Percentiles rank a stretch among this genome's conserved stretches.
phyloP scores from a whole-genome alignment of 1,284 basidiomycete genomes.

The Ganoderma sinense region DNA sequence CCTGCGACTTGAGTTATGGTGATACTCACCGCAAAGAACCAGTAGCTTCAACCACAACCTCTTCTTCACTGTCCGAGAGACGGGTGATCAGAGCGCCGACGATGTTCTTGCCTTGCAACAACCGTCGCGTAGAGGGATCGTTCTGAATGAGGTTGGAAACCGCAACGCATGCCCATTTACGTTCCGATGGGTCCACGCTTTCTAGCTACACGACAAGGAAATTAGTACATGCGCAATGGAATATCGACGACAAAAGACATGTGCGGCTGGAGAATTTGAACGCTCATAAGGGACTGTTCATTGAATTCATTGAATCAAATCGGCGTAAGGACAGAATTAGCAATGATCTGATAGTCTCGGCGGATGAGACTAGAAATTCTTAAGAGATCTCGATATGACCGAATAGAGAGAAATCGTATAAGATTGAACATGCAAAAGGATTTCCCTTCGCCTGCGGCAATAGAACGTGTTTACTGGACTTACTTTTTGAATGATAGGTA shows the following conservation, averaged over 20 bases:
- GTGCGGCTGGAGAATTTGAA: neutral
- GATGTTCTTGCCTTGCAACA: conserved; percentile 91
- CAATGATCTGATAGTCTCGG: neutral
- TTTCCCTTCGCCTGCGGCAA: neutral
- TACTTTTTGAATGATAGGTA: conserved; percentile 90
- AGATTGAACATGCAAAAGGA: neutral
- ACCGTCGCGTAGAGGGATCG: conserved; percentile 85
- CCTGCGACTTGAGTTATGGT: neutral
- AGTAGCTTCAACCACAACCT: conserved; percentile 86
- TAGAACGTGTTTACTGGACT: neutral
- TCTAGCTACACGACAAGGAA: conserved; percentile 61
- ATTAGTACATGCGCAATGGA: neutral
- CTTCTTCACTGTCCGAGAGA: conserved; percentile 85
- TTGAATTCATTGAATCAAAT: neutral
- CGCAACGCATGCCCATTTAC: conserved; percentile 93
- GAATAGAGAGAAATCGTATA: neutral
- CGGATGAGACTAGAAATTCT: neutral
- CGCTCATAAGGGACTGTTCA: neutral
- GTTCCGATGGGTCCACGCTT: conserved; percentile 76
- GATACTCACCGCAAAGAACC: conserved; percentile 78
- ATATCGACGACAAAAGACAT: neutral
- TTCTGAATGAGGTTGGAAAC: conserved; percentile 90
- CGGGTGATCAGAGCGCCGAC: conserved; percentile 87
- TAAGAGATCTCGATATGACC: neutral
- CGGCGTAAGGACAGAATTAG: neutral